A percentile compares a stretch with the other conserved stretches of the same genome.
Conservation (phyloP, 352 stramenopile genomes). For the Paralagenidium karlingii region DNA sequence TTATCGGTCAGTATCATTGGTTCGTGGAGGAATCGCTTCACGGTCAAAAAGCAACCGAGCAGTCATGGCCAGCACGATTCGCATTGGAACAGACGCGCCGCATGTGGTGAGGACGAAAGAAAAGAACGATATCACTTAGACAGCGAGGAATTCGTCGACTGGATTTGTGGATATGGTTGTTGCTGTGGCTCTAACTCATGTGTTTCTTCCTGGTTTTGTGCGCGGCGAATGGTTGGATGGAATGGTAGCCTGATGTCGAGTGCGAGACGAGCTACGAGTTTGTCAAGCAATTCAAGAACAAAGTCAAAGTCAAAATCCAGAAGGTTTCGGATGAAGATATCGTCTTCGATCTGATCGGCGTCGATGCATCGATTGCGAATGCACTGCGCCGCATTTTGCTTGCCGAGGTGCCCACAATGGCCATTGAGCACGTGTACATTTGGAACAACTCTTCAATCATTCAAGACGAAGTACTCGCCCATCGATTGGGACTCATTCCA, state of each 20-base stretch:
- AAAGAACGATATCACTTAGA: constrained; percentile 2
- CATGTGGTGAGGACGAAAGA: constrained; percentile 44
- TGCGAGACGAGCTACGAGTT: constrained; percentile 62
- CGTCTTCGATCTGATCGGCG: constrained; percentile 85
- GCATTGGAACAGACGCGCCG: constrained; percentile 56
- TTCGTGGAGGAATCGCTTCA: no score
- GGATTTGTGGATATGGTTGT: background rate
- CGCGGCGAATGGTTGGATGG: constrained; percentile 1
- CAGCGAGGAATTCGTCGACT: background rate
- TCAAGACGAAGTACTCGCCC: constrained; percentile 87
- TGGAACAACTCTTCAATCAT: constrained; percentile 92
- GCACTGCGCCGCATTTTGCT: constrained; percentile 85
- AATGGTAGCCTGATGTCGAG: constrained; percentile 58
- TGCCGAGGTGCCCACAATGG: constrained; percentile 87
- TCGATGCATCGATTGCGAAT: constrained; percentile 88
- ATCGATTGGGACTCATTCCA: constrained; percentile 81
- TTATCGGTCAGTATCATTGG: no score
- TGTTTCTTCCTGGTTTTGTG: background rate
- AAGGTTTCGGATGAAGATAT: constrained; percentile 79
- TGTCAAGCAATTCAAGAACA: constrained; percentile 72
- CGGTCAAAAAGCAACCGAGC: no score
- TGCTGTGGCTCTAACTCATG: no score
- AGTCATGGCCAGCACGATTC: constrained; percentile 55
- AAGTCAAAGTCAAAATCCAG: constrained; percentile 78
- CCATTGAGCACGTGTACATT: constrained; percentile 91